A percentile compares a stretch with the other conserved stretches of the same genome.
phyloP scores from a whole-genome alignment of 257 asterid genomes.

The Ilex aquifolium region DNA sequence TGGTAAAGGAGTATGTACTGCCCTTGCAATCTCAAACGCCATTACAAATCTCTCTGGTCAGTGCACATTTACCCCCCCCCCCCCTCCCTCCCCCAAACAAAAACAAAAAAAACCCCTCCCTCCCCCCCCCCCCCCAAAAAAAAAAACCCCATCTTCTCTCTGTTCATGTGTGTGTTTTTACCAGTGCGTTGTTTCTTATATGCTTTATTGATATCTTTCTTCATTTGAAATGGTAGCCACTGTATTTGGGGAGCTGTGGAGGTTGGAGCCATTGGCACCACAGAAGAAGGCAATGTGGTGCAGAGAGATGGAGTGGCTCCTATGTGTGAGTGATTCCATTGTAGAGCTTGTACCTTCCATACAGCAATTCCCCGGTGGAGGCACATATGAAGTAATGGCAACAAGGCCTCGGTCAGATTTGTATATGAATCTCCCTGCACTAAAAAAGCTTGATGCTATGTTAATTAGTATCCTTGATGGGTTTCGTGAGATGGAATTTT shows the following conservation, averaged over 20 bases:
- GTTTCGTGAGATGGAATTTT: slow-evolving; percentile 70
- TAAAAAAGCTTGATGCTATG: slow-evolving; percentile 95
- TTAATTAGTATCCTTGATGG: slow-evolving; percentile 82
- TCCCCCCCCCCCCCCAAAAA: too few species aligned
- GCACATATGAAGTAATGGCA: slow-evolving; percentile 84
- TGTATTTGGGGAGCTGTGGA: slow-evolving; percentile 94
- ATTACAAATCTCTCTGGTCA: slow-evolving; percentile 93
- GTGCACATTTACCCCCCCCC: background rate
- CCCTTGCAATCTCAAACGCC: slow-evolving; percentile 92
- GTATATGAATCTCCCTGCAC: slow-evolving; percentile 87
- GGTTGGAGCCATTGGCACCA: slow-evolving; percentile 84
- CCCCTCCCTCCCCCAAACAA: too few species aligned
- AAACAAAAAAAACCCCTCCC: too few species aligned
- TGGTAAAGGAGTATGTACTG: slow-evolving; percentile 93
- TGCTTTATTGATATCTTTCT: slow-evolving; percentile 4
- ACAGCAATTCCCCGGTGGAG: slow-evolving; percentile 78
- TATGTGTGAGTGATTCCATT: slow-evolving; percentile 84
- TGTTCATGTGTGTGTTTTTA: background rate
- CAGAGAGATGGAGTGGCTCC: slow-evolving; percentile 92
- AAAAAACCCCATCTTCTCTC: background rate
- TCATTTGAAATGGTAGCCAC: slow-evolving; percentile 43
- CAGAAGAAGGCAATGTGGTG: slow-evolving; percentile 93
- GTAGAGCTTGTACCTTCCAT: slow-evolving; percentile 90
- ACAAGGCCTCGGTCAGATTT: slow-evolving; percentile 77
- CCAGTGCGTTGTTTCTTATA: background rate